phyloP scores from a whole-genome alignment of 768 basidiomycete genomes.

The Cystobasidium onofrii region DNA sequence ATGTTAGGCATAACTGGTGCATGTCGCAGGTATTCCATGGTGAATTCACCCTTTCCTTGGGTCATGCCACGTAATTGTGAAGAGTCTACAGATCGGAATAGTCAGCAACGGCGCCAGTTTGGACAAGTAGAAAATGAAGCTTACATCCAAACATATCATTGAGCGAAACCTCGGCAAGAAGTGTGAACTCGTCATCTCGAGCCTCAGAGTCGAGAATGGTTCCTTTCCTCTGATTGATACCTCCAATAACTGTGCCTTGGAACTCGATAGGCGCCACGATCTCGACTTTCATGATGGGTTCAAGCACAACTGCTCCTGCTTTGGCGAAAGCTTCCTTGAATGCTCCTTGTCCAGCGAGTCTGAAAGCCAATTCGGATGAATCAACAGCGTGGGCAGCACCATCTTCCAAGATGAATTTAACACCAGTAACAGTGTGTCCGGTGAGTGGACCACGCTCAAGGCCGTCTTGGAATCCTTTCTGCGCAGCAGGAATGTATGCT shows the following conservation, averaged over 20 bases:
- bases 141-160: slow-evolving; percentile 82
- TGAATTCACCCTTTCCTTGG: slow-evolving; percentile 71
- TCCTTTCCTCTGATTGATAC: slow-evolving; percentile 81
- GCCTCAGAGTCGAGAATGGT: slow-evolving; percentile 93
- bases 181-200: slow-evolving; percentile 91
- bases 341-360: slow-evolving; percentile 78
- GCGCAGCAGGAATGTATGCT: slow-evolving; percentile 86
- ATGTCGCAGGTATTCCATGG: slow-evolving; percentile 60
- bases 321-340: slow-evolving; percentile 80
- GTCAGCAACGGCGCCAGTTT: slow-evolving; percentile 1
- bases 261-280: slow-evolving; percentile 93
- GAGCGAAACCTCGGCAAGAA: slow-evolving; percentile 79
- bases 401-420: slow-evolving; percentile 78
- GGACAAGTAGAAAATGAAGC: no score
- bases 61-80: slow-evolving; percentile 85
- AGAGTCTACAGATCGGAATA: slow-evolving; percentile 58
- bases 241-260: slow-evolving; percentile 87
- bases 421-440: slow-evolving; percentile 78
- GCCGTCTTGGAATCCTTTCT: slow-evolving; percentile 96
- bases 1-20: slow-evolving; percentile 72
- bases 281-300: slow-evolving; percentile 98
- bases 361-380: slow-evolving; percentile 92
- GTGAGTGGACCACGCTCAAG: slow-evolving; percentile 80
- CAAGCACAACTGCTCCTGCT: slow-evolving; percentile 72
- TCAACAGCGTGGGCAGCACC: slow-evolving; percentile 89